These are phyloP conservation scores for Fusarium sp. DNA, from an alignment of 2,329 filamentous ascomycete species.

Conservation along the genomic window DNA sequence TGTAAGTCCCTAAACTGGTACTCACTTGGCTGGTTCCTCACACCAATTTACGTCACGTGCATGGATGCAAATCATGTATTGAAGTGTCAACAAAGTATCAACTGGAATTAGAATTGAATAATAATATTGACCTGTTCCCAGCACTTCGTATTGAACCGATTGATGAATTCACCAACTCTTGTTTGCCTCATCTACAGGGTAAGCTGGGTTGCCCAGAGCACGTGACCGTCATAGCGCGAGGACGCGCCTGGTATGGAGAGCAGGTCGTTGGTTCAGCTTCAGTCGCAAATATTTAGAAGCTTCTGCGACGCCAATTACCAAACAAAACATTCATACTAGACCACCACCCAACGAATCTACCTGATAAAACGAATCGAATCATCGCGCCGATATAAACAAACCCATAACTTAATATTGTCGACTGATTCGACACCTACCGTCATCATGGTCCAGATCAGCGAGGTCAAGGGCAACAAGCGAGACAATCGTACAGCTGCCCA, in stretches of 20 bases:
- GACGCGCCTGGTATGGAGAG: conserved; percentile 45
- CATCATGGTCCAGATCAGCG: conserved; percentile 89
- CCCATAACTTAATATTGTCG: conserved; percentile 13
- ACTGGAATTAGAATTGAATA: too few relatives aligned
- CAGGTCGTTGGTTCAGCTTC: conserved; percentile 47
- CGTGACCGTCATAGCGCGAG: conserved; percentile 48
- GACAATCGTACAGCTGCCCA: conserved; percentile 97
- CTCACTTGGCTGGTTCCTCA: neutral
- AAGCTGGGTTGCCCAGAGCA: conserved; percentile 11
- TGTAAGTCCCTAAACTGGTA: too few relatives aligned
- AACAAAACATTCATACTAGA: conserved; percentile 12
- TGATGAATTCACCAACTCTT: neutral
- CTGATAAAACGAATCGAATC: conserved; percentile 14
- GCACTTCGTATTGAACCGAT: too few relatives aligned
- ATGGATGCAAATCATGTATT: too few relatives aligned
- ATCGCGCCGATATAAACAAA: conserved; percentile 7
- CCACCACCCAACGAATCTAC: conserved; percentile 16
- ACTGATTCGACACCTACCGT: conserved; percentile 48
- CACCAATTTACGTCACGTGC: too few relatives aligned
- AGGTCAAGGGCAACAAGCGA: conserved; percentile 93
- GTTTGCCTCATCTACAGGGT: conserved; percentile 22
- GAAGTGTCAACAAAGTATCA: too few relatives aligned
- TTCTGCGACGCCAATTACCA: conserved; percentile 40
- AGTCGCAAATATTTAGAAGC: conserved; percentile 54
- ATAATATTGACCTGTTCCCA: too few relatives aligned